Conservation (phyloP, 371 early-diverging fungal species). For the Actinomortierella ambigua region DNA sequence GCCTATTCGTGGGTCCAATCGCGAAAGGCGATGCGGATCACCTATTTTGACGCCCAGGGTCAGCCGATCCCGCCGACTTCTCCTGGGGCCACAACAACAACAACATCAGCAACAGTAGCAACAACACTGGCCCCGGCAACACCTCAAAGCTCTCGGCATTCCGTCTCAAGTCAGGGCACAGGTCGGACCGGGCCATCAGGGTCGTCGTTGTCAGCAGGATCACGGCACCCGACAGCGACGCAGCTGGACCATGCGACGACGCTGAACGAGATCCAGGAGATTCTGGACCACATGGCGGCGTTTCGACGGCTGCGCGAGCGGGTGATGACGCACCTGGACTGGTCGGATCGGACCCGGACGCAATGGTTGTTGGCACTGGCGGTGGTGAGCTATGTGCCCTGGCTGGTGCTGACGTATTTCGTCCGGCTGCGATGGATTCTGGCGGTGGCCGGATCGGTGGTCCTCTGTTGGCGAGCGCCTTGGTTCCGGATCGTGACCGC, state of each 20-base stretch:
- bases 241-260: conserved; percentile 46
- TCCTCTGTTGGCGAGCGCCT: conserved; percentile 47
- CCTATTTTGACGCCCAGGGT: conserved; percentile 6
- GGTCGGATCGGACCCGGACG: conserved; percentile 45
- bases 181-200: conserved; percentile 16
- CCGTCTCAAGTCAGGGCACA: conserved; percentile 16
- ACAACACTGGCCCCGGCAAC: conserved; percentile 26
- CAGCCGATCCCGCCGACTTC: conserved; percentile 3
- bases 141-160: conserved; percentile 22
- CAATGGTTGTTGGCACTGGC: conserved; percentile 17
- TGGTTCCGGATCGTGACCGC: conserved; percentile 46
- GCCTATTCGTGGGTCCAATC: conserved; percentile 44
- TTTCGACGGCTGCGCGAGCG: conserved; percentile 34
- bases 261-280: conserved; percentile 46
- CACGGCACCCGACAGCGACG: conserved; percentile 35
- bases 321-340: conserved; percentile 33
- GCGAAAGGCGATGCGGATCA: conserved; percentile 26
- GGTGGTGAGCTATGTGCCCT: conserved; percentile 35
- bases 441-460: conserved; percentile 29
- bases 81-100: too few species aligned
- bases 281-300: conserved; percentile 47
- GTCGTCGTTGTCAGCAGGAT: conserved; percentile 13
- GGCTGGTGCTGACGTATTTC: conserved; percentile 43
- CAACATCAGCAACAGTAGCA: conserved; percentile 1
- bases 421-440: conserved; percentile 42